phyloP scores from a whole-genome alignment of 768 basidiomycete genomes.

The Russula sp. region DNA sequence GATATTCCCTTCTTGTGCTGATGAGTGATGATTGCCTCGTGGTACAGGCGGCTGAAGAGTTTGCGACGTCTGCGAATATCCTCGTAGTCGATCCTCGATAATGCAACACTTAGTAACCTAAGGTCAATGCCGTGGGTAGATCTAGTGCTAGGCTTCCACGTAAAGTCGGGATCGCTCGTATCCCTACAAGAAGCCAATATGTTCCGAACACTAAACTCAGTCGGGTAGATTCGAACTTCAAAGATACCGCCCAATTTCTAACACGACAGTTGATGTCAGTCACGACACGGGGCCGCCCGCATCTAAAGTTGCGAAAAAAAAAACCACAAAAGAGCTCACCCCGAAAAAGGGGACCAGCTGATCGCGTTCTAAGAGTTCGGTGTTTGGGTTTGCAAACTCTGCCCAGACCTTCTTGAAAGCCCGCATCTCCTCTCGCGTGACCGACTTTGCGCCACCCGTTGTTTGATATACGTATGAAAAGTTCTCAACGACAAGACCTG shows the following conservation, averaged over 20 bases:
- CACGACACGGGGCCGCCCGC: neutral
- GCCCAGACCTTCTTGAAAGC: constrained; percentile 95
- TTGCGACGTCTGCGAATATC: constrained; percentile 63
- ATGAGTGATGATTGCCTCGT: constrained; percentile 78
- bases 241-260: constrained; percentile 85
- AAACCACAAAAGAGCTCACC: constrained; percentile 48
- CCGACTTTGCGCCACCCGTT: constrained; percentile 72
- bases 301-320: neutral
- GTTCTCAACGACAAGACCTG: constrained; percentile 89
- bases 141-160: constrained; percentile 35
- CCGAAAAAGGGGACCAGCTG: constrained; percentile 77
- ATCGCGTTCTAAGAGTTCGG: constrained; percentile 69
- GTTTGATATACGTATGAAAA: constrained; percentile 95
- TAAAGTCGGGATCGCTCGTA: constrained; percentile 38
- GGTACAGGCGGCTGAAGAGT: constrained; percentile 73
- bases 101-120: constrained; percentile 51
- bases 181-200: constrained; percentile 54
- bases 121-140: constrained; percentile 59
- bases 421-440: constrained; percentile 90
- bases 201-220: constrained; percentile 57
- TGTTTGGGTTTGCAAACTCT: constrained; percentile 72
- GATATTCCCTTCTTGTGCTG: constrained; percentile 77
- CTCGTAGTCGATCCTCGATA: constrained; percentile 63
- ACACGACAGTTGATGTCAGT: neutral
- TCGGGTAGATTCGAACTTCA: constrained; percentile 82